Conservation (phyloP, 768 basidiomycete species). For the Candolleomyces aberdarensis region DNA sequence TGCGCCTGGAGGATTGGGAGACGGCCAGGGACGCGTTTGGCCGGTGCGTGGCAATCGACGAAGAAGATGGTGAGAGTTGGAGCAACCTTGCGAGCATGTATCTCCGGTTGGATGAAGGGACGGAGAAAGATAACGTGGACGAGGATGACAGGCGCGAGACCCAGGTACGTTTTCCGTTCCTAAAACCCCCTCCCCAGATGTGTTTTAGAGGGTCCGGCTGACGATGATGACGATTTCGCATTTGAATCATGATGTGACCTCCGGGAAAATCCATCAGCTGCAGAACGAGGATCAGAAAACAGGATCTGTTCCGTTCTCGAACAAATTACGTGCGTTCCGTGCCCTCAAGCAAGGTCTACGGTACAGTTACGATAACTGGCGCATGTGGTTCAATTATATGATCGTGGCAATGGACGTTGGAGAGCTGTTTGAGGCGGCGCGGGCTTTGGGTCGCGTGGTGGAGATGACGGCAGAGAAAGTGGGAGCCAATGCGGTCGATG, state of each 20-base stretch:
- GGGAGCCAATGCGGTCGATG: slow-evolving; percentile 65
- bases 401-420: slow-evolving; percentile 91
- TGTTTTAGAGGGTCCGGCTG: not conserved
- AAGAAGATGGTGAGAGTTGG: slow-evolving; percentile 98
- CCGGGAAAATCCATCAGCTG: not conserved
- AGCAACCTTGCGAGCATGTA: slow-evolving; percentile 95
- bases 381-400: slow-evolving; percentile 99
- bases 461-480: slow-evolving; percentile 60
- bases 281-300: not conserved
- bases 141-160: slow-evolving; percentile 24
- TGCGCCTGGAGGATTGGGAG: slow-evolving; percentile 81
- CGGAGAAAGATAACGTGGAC: slow-evolving; percentile 22
- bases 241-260: not conserved
- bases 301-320: slow-evolving; percentile 50
- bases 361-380: slow-evolving; percentile 86
- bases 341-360: slow-evolving; percentile 90
- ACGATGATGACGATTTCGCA: not conserved
- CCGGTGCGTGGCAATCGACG: slow-evolving; percentile 86
- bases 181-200: not conserved
- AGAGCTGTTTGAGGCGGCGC: slow-evolving; percentile 83
- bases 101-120: slow-evolving; percentile 63
- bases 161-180: slow-evolving; percentile 1
- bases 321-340: slow-evolving; percentile 87
- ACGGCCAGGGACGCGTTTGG: slow-evolving; percentile 80
- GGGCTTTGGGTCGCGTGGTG: slow-evolving; percentile 79